Base-by-base conservation (phyloP, 306 rosid species). In the Alnus glutinosa region DNA sequence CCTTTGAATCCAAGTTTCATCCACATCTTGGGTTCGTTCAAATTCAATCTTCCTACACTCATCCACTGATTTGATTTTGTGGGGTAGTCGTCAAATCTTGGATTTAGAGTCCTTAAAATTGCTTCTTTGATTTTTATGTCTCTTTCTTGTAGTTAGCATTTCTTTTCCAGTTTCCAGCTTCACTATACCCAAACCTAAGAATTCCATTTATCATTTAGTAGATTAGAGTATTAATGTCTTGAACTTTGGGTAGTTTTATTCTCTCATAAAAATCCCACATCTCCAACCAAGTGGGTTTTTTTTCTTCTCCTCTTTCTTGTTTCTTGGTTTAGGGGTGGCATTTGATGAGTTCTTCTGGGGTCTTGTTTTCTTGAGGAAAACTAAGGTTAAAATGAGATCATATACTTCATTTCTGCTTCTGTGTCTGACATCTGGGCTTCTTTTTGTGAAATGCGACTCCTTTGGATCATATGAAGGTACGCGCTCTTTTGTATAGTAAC, bases 401-500 rank as follows among this genome's bases (percentile, higher is more conserved):
- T 80, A 78, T 7, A 77, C 89, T 87, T 83, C 86, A 14, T 74
- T 93, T 36, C 87, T 79, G 82, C 68, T 90, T 78, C 82, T 89
- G 55, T 70, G 77, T 80, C 85, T 91, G 47, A 73, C 90, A 71
- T 85, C 63, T 55, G 83, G 80, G n/a, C 70, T 85, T 78, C 84
- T 84, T 80, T 67, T 85, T 62, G 91, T 78, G 81, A 82, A 78
- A 55, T 80, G 92, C 73, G 85, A 87, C 68, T 79, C 88, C 44
- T 79, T 86, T 61, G 83, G 88, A 75, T 70, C 86, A 51, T 81
- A 85, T 30, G 99, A 96, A 91, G 98, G 99, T 96, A 71, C 32
- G 73, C 75, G 50, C 81, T 68, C 48, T 52, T 74, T 66, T 15
- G 30, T 70, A 8, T 8, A 10, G 39, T 82, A 75, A 23, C 42